phyloP scores from a whole-genome alignment of 805 yeast species.

The Wickerhamomyces sydowiorum region DNA sequence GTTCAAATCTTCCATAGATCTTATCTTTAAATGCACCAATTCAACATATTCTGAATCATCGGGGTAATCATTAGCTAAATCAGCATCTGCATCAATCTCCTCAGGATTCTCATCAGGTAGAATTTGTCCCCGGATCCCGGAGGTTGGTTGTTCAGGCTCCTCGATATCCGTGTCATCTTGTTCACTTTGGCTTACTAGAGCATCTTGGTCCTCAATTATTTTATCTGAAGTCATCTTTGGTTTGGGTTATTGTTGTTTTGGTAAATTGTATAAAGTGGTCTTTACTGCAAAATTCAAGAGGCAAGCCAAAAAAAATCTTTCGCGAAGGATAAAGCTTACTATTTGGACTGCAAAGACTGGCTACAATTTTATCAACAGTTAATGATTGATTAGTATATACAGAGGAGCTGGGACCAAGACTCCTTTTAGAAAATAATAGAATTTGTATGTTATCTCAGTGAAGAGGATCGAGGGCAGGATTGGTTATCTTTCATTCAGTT shows the following conservation, averaged over 20 bases:
- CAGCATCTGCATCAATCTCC: constrained; percentile 61
- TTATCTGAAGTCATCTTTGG: too few species aligned
- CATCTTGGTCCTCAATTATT: background rate
- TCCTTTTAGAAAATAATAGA: too few species aligned
- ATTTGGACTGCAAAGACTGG: too few species aligned
- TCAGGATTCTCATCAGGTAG: constrained; percentile 37
- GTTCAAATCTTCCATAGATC: constrained; percentile 54
- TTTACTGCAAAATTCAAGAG: too few species aligned
- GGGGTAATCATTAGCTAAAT: constrained; percentile 48
- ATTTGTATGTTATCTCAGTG: too few species aligned
- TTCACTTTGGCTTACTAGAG: constrained; percentile 14
- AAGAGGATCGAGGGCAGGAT: too few species aligned
- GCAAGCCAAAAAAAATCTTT: background rate
- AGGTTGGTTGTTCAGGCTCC: constrained; percentile 3
- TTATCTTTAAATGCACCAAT: constrained; percentile 64
- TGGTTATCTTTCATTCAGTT: too few species aligned
- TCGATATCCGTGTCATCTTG: constrained; percentile 15
- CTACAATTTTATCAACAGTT: too few species aligned
- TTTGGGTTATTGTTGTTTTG: too few species aligned
- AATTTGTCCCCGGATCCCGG: constrained; percentile 14
- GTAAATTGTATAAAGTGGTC: background rate
- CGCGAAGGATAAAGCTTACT: too few species aligned
- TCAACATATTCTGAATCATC: constrained; percentile 58
- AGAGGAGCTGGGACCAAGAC: too few species aligned
- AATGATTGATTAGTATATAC: background rate